These are phyloP conservation scores for Rubia yunnanensis DNA, from an alignment of 257 asterid species.

Conservation along the genomic window DNA sequence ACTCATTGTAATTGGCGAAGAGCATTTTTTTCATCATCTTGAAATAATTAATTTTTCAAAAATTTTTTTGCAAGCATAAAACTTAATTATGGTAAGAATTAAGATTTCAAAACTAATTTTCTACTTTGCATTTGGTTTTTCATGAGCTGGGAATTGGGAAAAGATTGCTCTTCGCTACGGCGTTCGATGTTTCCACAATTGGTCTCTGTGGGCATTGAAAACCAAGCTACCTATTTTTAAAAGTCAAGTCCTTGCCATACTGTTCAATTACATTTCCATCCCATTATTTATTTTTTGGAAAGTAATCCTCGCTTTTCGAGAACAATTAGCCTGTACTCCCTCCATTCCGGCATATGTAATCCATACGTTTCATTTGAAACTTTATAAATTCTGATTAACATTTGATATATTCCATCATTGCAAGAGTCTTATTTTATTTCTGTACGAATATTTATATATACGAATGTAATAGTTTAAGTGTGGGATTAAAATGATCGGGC, in stretches of 20 bases:
- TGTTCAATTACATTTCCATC: not conserved
- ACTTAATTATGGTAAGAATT: not conserved
- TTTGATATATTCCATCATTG: no score
- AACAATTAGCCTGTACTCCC: not conserved
- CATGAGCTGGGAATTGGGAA: not conserved
- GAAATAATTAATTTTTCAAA: no score
- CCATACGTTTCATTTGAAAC: no score
- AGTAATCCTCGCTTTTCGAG: not conserved
- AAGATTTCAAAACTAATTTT: not conserved
- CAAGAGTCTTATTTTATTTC: no score
- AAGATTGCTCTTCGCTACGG: not conserved
- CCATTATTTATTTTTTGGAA: not conserved
- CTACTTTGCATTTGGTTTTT: not conserved
- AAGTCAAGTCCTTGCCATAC: not conserved
- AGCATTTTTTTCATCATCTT: no score
- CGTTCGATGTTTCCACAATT: not conserved
- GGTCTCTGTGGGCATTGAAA: conserved; percentile 5
- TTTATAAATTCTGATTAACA: no score
- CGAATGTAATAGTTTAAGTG: no score
- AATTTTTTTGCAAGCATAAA: no score
- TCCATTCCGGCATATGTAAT: no score
- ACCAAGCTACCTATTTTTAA: not conserved
- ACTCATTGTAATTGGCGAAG: no score
- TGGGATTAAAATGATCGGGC: no score
- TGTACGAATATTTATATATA: no score